Base-by-base conservation (phyloP, 768 basidiomycete species). In the Hypholoma sublateritium region DNA sequence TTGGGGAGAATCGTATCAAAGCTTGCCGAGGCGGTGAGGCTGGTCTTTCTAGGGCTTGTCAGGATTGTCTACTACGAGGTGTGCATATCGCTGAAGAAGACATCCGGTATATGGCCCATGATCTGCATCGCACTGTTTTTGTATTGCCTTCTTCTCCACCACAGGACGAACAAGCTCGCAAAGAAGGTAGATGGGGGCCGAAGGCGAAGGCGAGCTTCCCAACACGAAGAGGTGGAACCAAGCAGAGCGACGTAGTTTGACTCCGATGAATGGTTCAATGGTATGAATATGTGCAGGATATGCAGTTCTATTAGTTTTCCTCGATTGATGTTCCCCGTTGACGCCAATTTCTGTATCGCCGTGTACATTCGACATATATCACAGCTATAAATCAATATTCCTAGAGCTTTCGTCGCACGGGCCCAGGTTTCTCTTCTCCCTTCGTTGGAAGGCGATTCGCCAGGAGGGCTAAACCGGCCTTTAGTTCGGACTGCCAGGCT, bases 401-500 rank as follows among this genome's bases (percentile, higher is more conserved):
- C 17, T 17, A 17, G 16, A 16, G 39, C 17, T 41, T 41, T 41
- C 39, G 39, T 32, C 28, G 28, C 9, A 9, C 5, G 9, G 5
- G 28, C 28, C 6, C 2, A 6, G 12, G 3, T 17, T 41, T 41
- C 16, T 32, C 12, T 3, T 47, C 11, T 28, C 9, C 34, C 32
- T 22, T 32, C 5, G 28, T 9, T 19, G 14, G 22, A 5, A 53
- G 32, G 11, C 24, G 21, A 16, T 56, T 42, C 17, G 24, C 28
- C 32, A 56, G 55, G 24, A 49, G 21, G 19, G 24, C 37, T 28
- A 56, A 22, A 49, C 57, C 55, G 4, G 50, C 47, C 22, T 54
- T 17, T 13, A 63, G 47, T 53, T 63, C 59, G 22, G 34, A 49
- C 44, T 56, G 47, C 62, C 62, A 63, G 14, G 53, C 25, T 1